phyloP scores from a whole-genome alignment of 139 green algal genomes.

The Coccomyxa sp. region DNA sequence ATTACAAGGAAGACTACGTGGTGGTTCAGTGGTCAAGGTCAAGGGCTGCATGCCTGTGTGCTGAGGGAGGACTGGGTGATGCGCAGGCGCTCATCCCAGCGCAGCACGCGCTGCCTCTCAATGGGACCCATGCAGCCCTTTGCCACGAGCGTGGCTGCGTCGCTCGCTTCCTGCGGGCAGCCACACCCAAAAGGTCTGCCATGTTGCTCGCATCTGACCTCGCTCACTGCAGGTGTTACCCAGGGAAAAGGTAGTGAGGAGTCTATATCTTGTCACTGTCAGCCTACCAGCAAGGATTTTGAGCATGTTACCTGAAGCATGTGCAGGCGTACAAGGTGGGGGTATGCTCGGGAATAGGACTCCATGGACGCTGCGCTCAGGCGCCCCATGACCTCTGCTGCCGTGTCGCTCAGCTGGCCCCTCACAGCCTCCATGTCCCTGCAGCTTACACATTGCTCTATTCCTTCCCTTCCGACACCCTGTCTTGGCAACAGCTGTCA shows the following conservation, averaged over 20 bases:
- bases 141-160: slow-evolving; percentile 27
- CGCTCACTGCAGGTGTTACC: no score
- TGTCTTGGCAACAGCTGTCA: no score
- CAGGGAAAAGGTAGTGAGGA: no score
- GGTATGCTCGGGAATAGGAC: slow-evolving; percentile 85
- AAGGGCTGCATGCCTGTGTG: slow-evolving; percentile 40
- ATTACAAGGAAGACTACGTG: no score
- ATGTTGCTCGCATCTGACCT: no score
- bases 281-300: background rate
- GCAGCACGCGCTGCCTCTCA: slow-evolving; percentile 44
- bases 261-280: background rate
- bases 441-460: slow-evolving; percentile 1
- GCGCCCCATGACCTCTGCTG: slow-evolving; percentile 57
- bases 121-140: slow-evolving; percentile 12
- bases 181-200: background rate
- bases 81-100: slow-evolving; percentile 69
- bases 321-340: slow-evolving; percentile 61
- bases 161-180: slow-evolving; percentile 41
- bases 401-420: slow-evolving; percentile 34
- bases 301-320: no score
- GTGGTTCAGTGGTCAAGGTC: no score
- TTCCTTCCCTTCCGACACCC: no score
- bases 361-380: slow-evolving; percentile 81
- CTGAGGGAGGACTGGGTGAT: slow-evolving; percentile 58
- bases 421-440: slow-evolving; percentile 31